Conservation (phyloP, 1,284 basidiomycete genomes). For the Rhodofomes roseus region DNA sequence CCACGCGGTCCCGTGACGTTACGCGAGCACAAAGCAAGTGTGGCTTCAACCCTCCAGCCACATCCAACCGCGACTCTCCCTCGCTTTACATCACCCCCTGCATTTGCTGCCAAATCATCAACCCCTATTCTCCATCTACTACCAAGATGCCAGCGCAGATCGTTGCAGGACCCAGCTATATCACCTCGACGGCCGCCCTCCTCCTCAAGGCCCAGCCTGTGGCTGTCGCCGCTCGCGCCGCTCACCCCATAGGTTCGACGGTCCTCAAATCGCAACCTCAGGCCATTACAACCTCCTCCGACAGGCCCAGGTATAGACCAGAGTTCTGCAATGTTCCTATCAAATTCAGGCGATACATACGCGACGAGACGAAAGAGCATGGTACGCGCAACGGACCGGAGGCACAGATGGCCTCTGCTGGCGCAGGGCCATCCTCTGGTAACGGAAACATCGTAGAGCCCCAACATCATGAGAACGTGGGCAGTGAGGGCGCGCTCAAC, state of each 20-base stretch:
- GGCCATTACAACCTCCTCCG: too few species aligned
- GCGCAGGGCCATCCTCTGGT: neutral
- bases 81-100: neutral
- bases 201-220: neutral
- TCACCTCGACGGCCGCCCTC: neutral
- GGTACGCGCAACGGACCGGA: too few species aligned
- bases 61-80: neutral
- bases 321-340: neutral
- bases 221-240: too few species aligned
- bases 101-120: neutral
- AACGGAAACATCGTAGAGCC: too few species aligned
- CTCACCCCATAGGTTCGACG: neutral
- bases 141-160: neutral
- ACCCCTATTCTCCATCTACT: neutral
- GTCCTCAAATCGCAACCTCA: neutral
- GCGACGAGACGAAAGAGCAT: neutral
- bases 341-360: neutral
- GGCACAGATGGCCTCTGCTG: too few species aligned
- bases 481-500: too few species aligned
- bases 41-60: neutral
- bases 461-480: too few species aligned
- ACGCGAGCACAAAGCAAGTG: neutral
- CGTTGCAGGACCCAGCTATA: neutral
- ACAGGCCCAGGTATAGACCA: neutral
- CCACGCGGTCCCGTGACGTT: neutral